Conservation (phyloP, 768 basidiomycete genomes). For the Termitomyces sp. region DNA sequence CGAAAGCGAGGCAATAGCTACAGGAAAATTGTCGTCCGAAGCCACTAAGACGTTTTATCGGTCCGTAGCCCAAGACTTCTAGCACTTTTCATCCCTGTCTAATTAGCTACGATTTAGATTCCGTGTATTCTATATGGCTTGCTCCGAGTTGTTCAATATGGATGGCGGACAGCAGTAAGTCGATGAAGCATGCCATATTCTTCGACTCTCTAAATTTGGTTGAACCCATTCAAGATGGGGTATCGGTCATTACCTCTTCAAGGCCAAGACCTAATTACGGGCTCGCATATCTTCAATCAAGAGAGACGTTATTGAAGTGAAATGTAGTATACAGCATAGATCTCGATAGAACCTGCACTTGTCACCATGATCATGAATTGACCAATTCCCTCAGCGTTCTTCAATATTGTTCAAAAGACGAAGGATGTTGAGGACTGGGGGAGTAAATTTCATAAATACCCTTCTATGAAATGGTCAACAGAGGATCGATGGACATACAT, state of each 20-base stretch:
- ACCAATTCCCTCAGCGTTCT: slow-evolving; percentile 30
- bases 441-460: slow-evolving; percentile 8
- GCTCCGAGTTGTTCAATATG: slow-evolving; percentile 61
- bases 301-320: not conserved
- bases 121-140: slow-evolving; percentile 68
- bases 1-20: not conserved
- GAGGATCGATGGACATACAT: slow-evolving; percentile 43
- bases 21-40: not conserved
- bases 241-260: slow-evolving; percentile 52
- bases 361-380: not conserved
- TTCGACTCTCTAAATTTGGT: not conserved
- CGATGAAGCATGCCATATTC: not conserved
- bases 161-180: slow-evolving; percentile 59
- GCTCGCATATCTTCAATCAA: too few species aligned
- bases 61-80: not conserved
- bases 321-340: slow-evolving; percentile 5
- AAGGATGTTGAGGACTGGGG: slow-evolving; percentile 74
- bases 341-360: not conserved
- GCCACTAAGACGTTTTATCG: not conserved
- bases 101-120: slow-evolving; percentile 33
- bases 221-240: slow-evolving; percentile 37
- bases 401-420: slow-evolving; percentile 65
- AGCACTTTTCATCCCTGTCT: not conserved
- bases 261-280: slow-evolving; percentile 15
- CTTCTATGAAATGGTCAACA: not conserved